Conservation (phyloP, 768 basidiomycete genomes). For the Ramaria sp. region DNA sequence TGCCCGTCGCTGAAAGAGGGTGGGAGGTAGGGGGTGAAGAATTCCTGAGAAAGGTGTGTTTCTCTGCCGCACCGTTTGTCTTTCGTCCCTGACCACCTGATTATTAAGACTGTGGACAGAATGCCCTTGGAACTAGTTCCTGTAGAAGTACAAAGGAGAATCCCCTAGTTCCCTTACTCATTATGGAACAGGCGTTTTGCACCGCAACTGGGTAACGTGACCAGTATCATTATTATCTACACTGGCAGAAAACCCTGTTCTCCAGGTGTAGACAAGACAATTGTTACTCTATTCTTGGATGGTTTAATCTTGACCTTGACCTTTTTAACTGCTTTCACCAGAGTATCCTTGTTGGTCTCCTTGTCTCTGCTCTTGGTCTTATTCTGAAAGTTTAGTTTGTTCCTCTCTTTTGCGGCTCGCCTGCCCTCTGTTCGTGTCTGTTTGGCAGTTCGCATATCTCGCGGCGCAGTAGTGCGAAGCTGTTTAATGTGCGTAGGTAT, state of each 20-base stretch:
- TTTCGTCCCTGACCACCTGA: not conserved
- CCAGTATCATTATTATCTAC: not conserved
- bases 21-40: conserved; percentile 86
- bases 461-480: conserved; percentile 64
- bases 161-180: too few relatives aligned
- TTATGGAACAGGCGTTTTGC: too few relatives aligned
- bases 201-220: not conserved
- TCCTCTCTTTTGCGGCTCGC: conserved; percentile 33
- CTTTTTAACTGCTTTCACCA: not conserved
- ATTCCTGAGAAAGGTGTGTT: conserved; percentile 45
- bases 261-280: not conserved
- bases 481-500: conserved; percentile 78
- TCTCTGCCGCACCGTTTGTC: not conserved
- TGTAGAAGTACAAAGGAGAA: not conserved
- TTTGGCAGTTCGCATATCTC: conserved; percentile 67
- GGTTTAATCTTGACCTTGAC: not conserved
- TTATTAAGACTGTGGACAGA: not conserved
- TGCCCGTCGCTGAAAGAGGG: conserved; percentile 58
- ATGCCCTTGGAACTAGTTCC: conserved; percentile 5
- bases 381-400: not conserved
- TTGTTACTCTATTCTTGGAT: not conserved
- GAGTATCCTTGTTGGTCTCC: not conserved
- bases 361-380: not conserved
- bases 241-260: not conserved
- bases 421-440: conserved; percentile 41